These are phyloP conservation scores for Plantago coronopus DNA, from an alignment of 305 asterid genomes.

Conservation along the genomic window DNA sequence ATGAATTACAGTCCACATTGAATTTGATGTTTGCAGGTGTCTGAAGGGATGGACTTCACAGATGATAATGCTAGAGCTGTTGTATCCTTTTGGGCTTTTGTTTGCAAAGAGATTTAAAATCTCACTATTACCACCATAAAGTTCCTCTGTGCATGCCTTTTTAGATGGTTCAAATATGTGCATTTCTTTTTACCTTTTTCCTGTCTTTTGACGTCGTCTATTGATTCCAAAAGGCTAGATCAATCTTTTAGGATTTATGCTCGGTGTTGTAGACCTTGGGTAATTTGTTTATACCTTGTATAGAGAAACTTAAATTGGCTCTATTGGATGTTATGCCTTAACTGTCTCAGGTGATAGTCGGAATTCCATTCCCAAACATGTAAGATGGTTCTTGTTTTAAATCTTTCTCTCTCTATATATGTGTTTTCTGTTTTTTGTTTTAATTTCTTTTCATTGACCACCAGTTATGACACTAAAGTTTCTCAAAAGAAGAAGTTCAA, in stretches of 20 bases:
- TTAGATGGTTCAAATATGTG: neutral
- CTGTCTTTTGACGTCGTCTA: neutral
- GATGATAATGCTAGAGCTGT: slow-evolving; percentile 95
- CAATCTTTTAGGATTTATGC: neutral
- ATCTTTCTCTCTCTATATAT: slow-evolving; percentile 17
- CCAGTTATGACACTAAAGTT: slow-evolving; percentile 75
- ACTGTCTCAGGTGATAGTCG: slow-evolving; percentile 77
- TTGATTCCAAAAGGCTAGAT: neutral
- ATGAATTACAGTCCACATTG: neutral
- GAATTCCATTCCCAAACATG: slow-evolving; percentile 96
- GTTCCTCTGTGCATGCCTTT: neutral
- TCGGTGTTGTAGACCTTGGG: neutral
- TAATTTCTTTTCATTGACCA: slow-evolving; percentile 27
- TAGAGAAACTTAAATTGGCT: neutral
- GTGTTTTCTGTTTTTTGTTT: slow-evolving; percentile 14
- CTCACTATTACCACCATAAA: slow-evolving; percentile 10
- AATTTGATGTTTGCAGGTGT: slow-evolving; percentile 53
- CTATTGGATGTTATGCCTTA: slow-evolving; percentile 38
- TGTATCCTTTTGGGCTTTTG: slow-evolving; percentile 62
- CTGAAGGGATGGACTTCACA: slow-evolving; percentile 98
- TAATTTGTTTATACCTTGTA: neutral
- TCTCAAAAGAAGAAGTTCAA: slow-evolving; percentile 90
- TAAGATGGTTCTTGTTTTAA: slow-evolving; percentile 37
- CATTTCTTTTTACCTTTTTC: no score
- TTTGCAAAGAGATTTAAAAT: slow-evolving; percentile 19